Evolutionary conservation across 192 early-diverging fungal genomes (phyloP), one percentile per base, ranked within the genome.

Genomic region (Umbelopsis sp.): DNA sequence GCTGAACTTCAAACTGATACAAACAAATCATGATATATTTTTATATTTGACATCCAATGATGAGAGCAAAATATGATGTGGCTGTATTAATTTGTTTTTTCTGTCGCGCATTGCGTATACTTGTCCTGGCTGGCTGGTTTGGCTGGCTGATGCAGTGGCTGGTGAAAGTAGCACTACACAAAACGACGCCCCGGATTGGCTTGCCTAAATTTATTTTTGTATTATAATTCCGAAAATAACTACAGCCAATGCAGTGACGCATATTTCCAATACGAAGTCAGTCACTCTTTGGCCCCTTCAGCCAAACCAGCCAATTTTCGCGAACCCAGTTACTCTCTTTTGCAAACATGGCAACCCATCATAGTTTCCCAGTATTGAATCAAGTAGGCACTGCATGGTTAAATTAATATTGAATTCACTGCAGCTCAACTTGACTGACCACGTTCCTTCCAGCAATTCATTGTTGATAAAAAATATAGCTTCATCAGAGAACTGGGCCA

Each of bases 401-500:
- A 2, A 8, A 25, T 2, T 53, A 10, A 10, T 25, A 23, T 6
- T 6, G 23, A 12, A 53, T 53, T 20, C 5, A 23, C 18, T 4
- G 21, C n/a, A 23, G 20, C n/a, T 23, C 3, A 53, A 53, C 27
- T 0, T 23, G 6, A 49, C 48, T 49, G 20, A 25, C n/a, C 11
- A 35, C 55, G 3, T 0, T 1, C 16, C 18, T 35, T 18, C 23
- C 74, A 84, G 37, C 76, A 84, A 45, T 84, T 84, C 55, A 72
- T 84, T 67, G 82, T 84, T 44, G 82, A 84, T 53, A 76, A 67
- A 55, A 84, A 81, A 55, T 96, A 91, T 77, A 83, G 82, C 58
- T 85, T 96, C 49, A 81, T 90, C 41, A 83, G 93, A 44, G 94
- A 97, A 74, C 83, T 97, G 70, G 95, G 95, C 21, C 92, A 94